Conservation (phyloP, 1,284 basidiomycete genomes). For the Puccinia coronata region DNA sequence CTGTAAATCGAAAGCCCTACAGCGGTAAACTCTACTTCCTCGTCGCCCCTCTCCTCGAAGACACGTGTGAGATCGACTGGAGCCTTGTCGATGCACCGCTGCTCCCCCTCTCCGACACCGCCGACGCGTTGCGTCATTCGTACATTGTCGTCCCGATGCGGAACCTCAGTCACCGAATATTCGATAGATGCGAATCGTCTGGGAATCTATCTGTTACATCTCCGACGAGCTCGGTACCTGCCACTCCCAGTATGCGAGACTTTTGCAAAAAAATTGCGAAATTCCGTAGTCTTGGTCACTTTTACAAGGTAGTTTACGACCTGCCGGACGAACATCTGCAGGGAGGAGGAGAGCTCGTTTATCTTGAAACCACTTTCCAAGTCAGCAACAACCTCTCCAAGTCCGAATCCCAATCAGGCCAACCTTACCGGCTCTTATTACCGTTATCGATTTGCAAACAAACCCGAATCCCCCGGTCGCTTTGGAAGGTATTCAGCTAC, state of each 20-base stretch:
- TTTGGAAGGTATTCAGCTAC: conserved; percentile 64
- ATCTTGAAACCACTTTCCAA: conserved; percentile 33
- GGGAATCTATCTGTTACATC: conserved; percentile 19
- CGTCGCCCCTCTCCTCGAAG: conserved; percentile 19
- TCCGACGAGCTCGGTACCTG: neutral
- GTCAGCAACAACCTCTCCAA: conserved; percentile 7
- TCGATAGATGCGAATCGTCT: neutral
- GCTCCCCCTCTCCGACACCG: neutral
- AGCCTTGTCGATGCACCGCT: conserved; percentile 16
- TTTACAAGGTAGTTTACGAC: conserved; percentile 22
- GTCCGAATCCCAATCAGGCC: neutral
- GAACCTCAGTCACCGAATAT: conserved; percentile 11
- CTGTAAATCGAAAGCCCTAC: conserved; percentile 29
- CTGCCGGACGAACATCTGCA: neutral
- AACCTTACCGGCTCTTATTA: conserved; percentile 59
- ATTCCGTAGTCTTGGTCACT: conserved; percentile 42
- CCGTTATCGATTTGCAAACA: conserved; percentile 66
- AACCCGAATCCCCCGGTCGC: conserved; percentile 62
- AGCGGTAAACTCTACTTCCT: conserved; percentile 35
- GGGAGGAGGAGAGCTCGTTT: conserved; percentile 27
- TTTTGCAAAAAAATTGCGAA: conserved; percentile 19
- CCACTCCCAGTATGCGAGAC: neutral
- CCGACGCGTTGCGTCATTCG: conserved; percentile 15
- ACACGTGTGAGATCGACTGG: conserved; percentile 41
- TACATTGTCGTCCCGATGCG: conserved; percentile 27